A percentile compares a stretch with the other conserved stretches of the same genome.
phyloP scores from a whole-genome alignment of 768 basidiomycete species.

The Leccinum barrowsii region DNA sequence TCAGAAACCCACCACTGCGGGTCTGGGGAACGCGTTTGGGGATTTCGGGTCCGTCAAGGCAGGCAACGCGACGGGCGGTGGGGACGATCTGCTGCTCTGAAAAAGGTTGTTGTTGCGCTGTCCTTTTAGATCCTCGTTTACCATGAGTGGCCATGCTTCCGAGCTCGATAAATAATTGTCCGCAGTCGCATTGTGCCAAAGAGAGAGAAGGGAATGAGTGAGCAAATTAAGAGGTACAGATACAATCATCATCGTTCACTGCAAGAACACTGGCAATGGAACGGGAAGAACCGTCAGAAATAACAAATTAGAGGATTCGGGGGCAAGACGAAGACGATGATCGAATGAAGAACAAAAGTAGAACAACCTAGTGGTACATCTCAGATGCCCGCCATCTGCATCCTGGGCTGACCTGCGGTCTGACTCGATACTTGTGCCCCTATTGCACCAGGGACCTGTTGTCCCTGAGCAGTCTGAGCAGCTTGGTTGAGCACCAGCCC shows the following conservation, averaged over 20 bases:
- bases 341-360: neutral
- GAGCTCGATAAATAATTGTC: conserved; percentile 13
- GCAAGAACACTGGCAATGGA: conserved; percentile 26
- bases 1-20: conserved; percentile 21
- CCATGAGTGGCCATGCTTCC: neutral
- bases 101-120: neutral
- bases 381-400: conserved; percentile 35
- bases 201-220: conserved; percentile 17
- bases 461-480: conserved; percentile 33
- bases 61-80: conserved; percentile 24
- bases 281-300: conserved; percentile 16
- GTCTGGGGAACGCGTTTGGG: conserved; percentile 29
- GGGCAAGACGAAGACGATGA: conserved; percentile 13
- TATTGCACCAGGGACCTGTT: conserved; percentile 34
- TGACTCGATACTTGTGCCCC: conserved; percentile 27
- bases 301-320: conserved; percentile 16
- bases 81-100: conserved; percentile 44
- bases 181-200: conserved; percentile 22
- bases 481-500: conserved; percentile 41
- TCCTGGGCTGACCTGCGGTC: conserved; percentile 28
- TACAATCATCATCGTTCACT: conserved; percentile 38
- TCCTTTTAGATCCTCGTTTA: conserved; percentile 3
- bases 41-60: conserved; percentile 29
- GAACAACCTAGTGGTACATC: conserved; percentile 11
- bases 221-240: conserved; percentile 36